phyloP scores from a whole-genome alignment of 768 basidiomycete species.

The Hericium coralloides region DNA sequence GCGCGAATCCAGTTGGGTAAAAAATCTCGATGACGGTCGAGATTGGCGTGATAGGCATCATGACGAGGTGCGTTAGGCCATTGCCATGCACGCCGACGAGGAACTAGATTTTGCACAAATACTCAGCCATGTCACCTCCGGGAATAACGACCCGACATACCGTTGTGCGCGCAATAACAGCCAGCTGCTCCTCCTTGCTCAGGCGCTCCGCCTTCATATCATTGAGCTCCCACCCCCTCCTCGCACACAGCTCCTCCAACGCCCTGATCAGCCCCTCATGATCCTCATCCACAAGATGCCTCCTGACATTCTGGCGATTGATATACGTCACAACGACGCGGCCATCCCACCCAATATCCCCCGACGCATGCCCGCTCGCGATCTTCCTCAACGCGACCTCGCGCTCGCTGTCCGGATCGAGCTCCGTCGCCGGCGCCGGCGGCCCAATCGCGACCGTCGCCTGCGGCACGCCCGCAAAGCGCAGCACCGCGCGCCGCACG shows the following conservation, averaged over 20 bases:
- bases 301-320: constrained; percentile 49
- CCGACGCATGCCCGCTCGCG: neutral
- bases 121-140: neutral
- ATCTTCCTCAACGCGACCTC: neutral
- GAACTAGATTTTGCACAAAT: constrained; percentile 1
- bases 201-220: constrained; percentile 56
- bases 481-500: constrained; percentile 54
- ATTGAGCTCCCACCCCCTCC: constrained; percentile 48
- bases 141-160: constrained; percentile 29
- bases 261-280: constrained; percentile 45
- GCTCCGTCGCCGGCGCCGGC: constrained; percentile 8
- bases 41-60: constrained; percentile 69
- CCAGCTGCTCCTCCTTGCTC: constrained; percentile 69
- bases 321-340: constrained; percentile 67
- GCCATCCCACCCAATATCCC: constrained; percentile 14
- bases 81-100: constrained; percentile 38
- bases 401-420: neutral
- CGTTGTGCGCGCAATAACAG: constrained; percentile 56
- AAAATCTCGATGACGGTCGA: constrained; percentile 84
- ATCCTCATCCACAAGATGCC: constrained; percentile 46
- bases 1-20: constrained; percentile 71
- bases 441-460: constrained; percentile 22
- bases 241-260: constrained; percentile 39
- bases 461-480: constrained; percentile 48
- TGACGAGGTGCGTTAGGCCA: constrained; percentile 76